Percentiles rank a stretch among this genome's conserved stretches.
These are phyloP conservation scores for Colletotrichum cordylinicola DNA, from an alignment of 2,329 filamentous ascomycete genomes.

Conservation along the genomic window DNA sequence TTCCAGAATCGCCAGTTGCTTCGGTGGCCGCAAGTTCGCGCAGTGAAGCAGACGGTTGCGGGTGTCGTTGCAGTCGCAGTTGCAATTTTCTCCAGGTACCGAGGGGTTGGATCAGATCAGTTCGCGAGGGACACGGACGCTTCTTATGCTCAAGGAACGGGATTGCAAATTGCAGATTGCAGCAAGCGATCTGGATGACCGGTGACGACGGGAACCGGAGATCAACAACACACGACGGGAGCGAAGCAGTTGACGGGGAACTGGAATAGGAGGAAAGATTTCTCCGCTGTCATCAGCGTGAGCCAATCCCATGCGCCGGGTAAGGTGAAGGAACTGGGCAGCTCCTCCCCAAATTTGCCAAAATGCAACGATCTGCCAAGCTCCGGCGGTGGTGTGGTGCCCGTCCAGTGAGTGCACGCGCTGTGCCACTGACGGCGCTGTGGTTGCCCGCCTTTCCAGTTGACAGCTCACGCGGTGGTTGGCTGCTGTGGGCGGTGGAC, in stretches of 20 bases:
- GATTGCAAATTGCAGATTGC: background rate
- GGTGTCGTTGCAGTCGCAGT: background rate
- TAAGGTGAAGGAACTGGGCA: background rate
- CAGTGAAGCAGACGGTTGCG: background rate
- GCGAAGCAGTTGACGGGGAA: background rate
- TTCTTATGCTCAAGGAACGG: background rate
- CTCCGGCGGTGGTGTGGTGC: background rate
- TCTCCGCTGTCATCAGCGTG: background rate
- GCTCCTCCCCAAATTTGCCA: constrained; percentile 1
- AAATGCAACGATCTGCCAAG: constrained; percentile 5
- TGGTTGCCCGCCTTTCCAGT: background rate
- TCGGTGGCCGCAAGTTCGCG: background rate
- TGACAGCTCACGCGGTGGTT: background rate
- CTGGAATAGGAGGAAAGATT: constrained; percentile 2
- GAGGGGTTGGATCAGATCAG: background rate
- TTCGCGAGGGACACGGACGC: background rate
- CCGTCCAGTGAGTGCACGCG: background rate
- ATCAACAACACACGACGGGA: background rate
- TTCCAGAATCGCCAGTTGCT: background rate
- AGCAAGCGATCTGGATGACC: background rate
- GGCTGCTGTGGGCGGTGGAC: background rate
- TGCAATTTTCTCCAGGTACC: background rate
- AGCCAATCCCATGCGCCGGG: background rate
- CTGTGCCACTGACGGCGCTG: background rate
- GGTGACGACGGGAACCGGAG: background rate